Evolutionary conservation across 2,329 filamentous ascomycete genomes (phyloP).

Genomic region (Botrytis porri): DNA sequence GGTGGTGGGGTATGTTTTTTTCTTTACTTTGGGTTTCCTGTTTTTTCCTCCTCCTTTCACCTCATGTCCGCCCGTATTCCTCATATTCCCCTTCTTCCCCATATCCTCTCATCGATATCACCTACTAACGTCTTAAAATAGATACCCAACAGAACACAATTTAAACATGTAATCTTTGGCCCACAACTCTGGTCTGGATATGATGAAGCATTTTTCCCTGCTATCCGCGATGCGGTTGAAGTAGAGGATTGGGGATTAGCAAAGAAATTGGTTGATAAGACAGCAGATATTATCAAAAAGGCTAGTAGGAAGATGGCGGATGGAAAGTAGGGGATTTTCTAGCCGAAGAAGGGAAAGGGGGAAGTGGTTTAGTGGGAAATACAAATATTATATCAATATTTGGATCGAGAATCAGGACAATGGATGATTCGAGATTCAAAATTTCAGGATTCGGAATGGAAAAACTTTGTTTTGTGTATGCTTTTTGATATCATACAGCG

Average conservation of each 20-base stretch:
- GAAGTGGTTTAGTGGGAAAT: neutral
- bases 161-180: conserved; percentile 88
- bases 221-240: conserved; percentile 77
- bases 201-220: conserved; percentile 70
- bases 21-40: neutral
- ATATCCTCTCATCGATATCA: neutral
- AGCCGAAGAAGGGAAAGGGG: neutral
- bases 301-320: conserved; percentile 45
- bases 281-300: conserved; percentile 62
- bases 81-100: no score
- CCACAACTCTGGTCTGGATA: conserved; percentile 74
- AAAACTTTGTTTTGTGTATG: neutral
- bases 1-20: conserved; percentile 67
- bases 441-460: neutral
- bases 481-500: neutral
- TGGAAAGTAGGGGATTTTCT: neutral
- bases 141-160: conserved; percentile 85
- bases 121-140: conserved; percentile 38
- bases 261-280: conserved; percentile 66
- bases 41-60: neutral
- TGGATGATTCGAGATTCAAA: neutral
- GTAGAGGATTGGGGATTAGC: conserved; percentile 67
- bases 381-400: neutral
- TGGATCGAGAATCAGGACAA: neutral
- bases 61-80: neutral